Percentiles rank a stretch among this genome's conserved stretches.
phyloP scores from a whole-genome alignment of 345 rosid genomes.

The Salix suchowensis region DNA sequence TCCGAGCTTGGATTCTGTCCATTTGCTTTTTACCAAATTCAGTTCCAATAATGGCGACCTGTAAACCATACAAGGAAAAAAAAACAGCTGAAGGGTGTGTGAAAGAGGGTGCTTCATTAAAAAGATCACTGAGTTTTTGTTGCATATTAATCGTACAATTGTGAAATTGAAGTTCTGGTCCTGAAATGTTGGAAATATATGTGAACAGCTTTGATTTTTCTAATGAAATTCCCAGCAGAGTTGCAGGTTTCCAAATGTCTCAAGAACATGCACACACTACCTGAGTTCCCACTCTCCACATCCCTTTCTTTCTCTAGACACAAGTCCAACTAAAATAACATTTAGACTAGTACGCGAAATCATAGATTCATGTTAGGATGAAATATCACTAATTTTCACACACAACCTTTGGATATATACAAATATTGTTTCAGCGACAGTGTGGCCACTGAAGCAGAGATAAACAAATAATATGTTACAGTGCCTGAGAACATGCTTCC shows the following conservation, averaged over 20 bases:
- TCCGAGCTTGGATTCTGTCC: constrained; percentile 12
- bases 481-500: too few relatives aligned
- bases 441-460: too few relatives aligned
- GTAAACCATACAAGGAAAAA: constrained; percentile 4
- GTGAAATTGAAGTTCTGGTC: constrained; percentile 12
- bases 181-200: constrained; percentile 11
- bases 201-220: constrained; percentile 5
- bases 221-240: not conserved
- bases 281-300: not conserved
- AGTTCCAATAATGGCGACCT: constrained; percentile 7
- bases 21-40: constrained; percentile 1
- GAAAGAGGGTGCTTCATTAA: constrained; percentile 1
- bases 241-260: not conserved
- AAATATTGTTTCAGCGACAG: too few relatives aligned
- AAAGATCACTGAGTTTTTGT: constrained; percentile 12
- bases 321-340: too few relatives aligned
- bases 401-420: too few relatives aligned
- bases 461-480: too few relatives aligned
- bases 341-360: not conserved
- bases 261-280: not conserved
- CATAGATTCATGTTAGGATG: not conserved
- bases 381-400: not conserved
- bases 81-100: constrained; percentile 1
- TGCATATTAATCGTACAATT: constrained; percentile 18
- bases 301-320: too few relatives aligned